Percentiles rank a stretch among this genome's conserved stretches.
Evolutionary conservation across 495 filamentous ascomycete genomes (phyloP).

Genomic region (Penicillium paxilli): DNA sequence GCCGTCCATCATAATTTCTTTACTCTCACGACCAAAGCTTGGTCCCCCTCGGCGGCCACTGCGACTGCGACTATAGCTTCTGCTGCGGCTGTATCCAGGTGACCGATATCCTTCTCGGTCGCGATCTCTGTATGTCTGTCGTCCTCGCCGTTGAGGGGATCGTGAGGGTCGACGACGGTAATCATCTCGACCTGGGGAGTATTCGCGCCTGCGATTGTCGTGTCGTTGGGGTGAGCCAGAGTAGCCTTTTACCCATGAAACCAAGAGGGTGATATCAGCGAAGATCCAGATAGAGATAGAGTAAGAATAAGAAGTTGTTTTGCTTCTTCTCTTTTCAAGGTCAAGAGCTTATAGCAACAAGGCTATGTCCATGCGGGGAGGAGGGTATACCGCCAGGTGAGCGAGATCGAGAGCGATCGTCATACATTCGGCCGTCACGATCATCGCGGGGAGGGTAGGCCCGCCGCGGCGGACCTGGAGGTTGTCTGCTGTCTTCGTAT

Average conservation of each 20-base stretch:
- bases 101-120: slow-evolving; percentile 58
- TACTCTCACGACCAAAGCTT: slow-evolving; percentile 51
- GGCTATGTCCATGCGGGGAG: slow-evolving; percentile 43
- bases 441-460: slow-evolving; percentile 36
- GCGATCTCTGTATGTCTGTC: slow-evolving; percentile 52
- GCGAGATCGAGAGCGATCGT: slow-evolving; percentile 47
- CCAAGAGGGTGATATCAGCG: slow-evolving; percentile 23
- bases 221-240: slow-evolving; percentile 41
- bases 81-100: slow-evolving; percentile 44
- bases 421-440: slow-evolving; percentile 50
- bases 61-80: slow-evolving; percentile 46
- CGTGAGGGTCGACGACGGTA: slow-evolving; percentile 36
- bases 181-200: slow-evolving; percentile 38
- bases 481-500: slow-evolving; percentile 30
- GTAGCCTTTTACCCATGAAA: slow-evolving; percentile 31
- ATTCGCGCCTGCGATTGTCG: slow-evolving; percentile 38
- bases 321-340: too few species aligned
- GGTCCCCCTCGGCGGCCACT: slow-evolving; percentile 43
- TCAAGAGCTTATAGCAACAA: slow-evolving; percentile 8
- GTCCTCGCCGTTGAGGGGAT: slow-evolving; percentile 39
- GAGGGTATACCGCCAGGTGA: slow-evolving; percentile 47
- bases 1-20: slow-evolving; percentile 64
- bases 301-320: slow-evolving; percentile 1
- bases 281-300: slow-evolving; percentile 5
- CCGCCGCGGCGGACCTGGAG: slow-evolving; percentile 23